Evolutionary conservation across 768 basidiomycete species (phyloP).

Genomic region (Tylopilus sp.): DNA sequence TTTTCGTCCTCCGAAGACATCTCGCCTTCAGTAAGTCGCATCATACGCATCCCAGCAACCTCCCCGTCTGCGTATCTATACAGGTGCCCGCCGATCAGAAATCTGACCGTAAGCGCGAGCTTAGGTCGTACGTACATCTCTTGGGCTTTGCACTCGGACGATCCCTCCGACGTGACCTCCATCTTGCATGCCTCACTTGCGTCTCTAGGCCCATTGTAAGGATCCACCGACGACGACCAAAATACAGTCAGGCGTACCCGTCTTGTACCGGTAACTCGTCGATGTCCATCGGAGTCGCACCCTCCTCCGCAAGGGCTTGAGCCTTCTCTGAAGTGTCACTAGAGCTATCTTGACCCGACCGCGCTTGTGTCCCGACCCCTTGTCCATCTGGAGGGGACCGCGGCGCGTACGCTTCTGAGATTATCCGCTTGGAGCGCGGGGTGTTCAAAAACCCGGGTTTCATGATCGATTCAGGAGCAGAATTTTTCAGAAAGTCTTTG

Average conservation of each 20-base stretch:
- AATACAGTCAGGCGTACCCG: neutral
- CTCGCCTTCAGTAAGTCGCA: neutral
- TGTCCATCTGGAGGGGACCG: neutral
- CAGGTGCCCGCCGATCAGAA: neutral
- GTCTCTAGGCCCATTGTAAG: neutral
- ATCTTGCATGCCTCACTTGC: neutral
- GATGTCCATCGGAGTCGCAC: neutral
- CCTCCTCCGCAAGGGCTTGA: neutral
- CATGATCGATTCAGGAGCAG: slow-evolving; percentile 9
- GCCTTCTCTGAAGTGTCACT: no score
- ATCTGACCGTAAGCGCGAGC: neutral
- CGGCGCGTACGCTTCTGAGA: slow-evolving; percentile 7
- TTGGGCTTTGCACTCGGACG: no score
- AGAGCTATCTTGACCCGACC: no score
- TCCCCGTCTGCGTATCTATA: neutral
- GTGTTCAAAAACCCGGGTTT: slow-evolving; percentile 22
- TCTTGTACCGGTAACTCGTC: neutral
- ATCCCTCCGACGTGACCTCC: no score
- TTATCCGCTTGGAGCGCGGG: slow-evolving; percentile 4
- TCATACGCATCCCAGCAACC: neutral
- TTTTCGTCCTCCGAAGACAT: neutral
- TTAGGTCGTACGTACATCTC: no score
- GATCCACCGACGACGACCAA: no score
- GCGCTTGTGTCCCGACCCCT: no score
- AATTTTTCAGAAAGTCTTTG: neutral